Evolutionary conservation across 257 asterid species (phyloP).

Genomic region (Oldenlandia corymbosa): DNA sequence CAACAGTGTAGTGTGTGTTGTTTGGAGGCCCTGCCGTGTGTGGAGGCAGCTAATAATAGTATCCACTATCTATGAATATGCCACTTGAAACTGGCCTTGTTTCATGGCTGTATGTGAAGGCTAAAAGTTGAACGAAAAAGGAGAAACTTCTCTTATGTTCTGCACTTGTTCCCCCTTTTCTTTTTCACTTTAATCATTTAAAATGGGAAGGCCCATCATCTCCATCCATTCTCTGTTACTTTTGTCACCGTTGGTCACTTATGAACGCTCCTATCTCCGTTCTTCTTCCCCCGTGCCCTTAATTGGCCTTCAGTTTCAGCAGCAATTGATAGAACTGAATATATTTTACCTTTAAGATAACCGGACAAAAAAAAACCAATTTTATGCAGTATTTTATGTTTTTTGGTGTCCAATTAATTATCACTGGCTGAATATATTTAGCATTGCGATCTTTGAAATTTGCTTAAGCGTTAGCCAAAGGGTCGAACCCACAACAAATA

Average conservation of each 20-base stretch:
- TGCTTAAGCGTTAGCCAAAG: too few species aligned
- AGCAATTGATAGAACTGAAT: too few species aligned
- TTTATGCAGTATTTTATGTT: too few species aligned
- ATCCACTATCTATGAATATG: background rate
- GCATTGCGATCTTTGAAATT: too few species aligned
- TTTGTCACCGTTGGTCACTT: background rate
- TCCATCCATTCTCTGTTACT: background rate
- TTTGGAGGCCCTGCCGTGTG: background rate
- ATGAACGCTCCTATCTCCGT: background rate
- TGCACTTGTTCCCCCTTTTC: background rate
- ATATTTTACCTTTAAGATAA: too few species aligned
- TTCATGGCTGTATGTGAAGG: background rate
- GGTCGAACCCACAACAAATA: too few species aligned
- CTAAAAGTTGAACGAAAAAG: background rate
- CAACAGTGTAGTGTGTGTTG: background rate
- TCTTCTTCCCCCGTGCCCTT: background rate
- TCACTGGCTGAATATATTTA: too few species aligned
- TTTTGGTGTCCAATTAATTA: too few species aligned
- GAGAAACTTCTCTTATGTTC: background rate
- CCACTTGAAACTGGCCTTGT: background rate
- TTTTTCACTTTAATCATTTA: constrained; percentile 9
- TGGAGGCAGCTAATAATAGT: background rate
- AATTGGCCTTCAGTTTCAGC: too few species aligned
- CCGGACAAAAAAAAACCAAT: too few species aligned
- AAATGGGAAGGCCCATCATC: constrained; percentile 1